Base-by-base conservation (phyloP, 2,329 filamentous ascomycete species). In the Hirsutella thompsonii region DNA sequence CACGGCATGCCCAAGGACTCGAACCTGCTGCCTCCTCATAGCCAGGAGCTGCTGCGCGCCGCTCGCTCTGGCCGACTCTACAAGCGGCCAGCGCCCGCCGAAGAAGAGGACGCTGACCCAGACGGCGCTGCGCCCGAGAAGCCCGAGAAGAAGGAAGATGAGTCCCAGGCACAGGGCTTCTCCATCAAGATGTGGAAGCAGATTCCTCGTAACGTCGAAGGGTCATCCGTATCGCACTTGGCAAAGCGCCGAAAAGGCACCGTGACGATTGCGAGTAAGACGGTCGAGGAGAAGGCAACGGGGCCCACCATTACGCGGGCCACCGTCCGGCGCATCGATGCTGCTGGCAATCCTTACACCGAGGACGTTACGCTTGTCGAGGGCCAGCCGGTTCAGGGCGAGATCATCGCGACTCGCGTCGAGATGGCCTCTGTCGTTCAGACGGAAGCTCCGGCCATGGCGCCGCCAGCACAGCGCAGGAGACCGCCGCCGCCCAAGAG, bases 1-100 rank as follows among this genome's bases (percentile, higher is more conserved):
- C 69, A 75, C 47, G 76, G 76, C 36, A 90, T 95, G 85, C 90
- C 90, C 32, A 83, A 84, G 52, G 90, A 94, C 57, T 84, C 78
- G 23, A 74, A 83, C 43, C 69, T 94, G 26, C 68, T 95, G 9
- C 75, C 84, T 0, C 74, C 81, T 1, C 83, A 88, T 57, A 90
- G 82, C 40, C 84, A 92, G 53, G 84, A 89, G 48, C 71, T 95
- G 5, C 69, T 95, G 13, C 80, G 84, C 42, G 83, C 84, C 30
- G 86, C 87, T 37, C 76, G 89, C 44, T 85, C 84, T 18, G 84
- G 84, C 5, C 73, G 74, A 41, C 67, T 86, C 11, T 87, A 83
- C 52, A 89, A 93, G 58, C 75, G 81, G 14, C 78, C 79, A 26
- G 70, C 72, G 11, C 74, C 79, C 0, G 53, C 57, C 3, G 76